These are phyloP conservation scores for Adenanthera pavonina DNA, from an alignment of 306 rosid species.

Conservation along the genomic window DNA sequence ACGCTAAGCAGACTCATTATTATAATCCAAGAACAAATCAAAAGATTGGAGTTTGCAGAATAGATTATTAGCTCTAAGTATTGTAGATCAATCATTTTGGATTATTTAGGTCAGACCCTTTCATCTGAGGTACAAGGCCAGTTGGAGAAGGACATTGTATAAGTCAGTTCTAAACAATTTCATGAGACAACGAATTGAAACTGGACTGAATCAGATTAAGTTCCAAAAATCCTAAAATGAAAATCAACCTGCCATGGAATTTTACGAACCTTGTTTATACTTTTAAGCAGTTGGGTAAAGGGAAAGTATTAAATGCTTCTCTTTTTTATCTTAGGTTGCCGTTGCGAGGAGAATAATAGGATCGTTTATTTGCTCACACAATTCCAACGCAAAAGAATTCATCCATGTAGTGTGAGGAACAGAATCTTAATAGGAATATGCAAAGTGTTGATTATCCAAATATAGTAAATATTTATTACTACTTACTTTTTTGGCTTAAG, in stretches of 20 bases:
- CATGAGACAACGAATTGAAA: background rate
- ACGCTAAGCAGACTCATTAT: background rate
- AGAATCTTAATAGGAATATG: background rate
- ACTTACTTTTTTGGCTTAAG: background rate
- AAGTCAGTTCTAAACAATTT: background rate
- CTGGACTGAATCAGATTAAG: background rate
- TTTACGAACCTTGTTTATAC: slow-evolving; percentile 4
- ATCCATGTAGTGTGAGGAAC: background rate
- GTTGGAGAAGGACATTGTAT: slow-evolving; percentile 16
- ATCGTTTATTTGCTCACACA: background rate
- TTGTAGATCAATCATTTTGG: background rate
- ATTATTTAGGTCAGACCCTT: background rate
- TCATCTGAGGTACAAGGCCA: background rate
- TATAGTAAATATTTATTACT: background rate
- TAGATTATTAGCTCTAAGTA: background rate
- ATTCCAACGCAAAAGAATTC: background rate
- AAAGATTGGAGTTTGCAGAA: background rate
- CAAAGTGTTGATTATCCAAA: background rate
- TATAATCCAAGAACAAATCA: background rate
- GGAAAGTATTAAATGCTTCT: background rate
- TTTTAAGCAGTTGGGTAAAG: background rate
- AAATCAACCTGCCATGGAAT: background rate
- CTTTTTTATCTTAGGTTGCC: background rate
- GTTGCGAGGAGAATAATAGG: background rate
- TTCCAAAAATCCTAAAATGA: background rate